These are phyloP conservation scores for Tripterygium wilfordii DNA, from an alignment of 177 flowering plant genomes.

Conservation along the genomic window DNA sequence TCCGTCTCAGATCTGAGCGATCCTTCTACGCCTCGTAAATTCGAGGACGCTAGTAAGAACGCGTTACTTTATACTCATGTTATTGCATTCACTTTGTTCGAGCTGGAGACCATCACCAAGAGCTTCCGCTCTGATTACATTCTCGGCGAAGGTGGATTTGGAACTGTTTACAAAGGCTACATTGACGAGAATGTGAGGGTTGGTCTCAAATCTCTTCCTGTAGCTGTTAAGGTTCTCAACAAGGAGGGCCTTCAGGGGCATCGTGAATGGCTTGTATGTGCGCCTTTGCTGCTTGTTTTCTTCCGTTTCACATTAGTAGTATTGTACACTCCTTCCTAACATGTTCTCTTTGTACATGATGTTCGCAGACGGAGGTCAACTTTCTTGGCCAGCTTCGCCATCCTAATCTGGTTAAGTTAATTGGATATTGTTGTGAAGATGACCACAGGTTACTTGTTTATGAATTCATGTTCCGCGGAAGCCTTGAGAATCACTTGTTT, in stretches of 20 bases:
- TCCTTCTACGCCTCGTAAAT: constrained; percentile 45
- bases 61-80: constrained; percentile 66
- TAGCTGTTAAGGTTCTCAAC: constrained; percentile 97
- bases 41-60: constrained; percentile 71
- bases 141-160: constrained; percentile 97
- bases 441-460: constrained; percentile 94
- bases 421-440: constrained; percentile 98
- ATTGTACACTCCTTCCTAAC: neutral
- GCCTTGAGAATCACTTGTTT: constrained; percentile 95
- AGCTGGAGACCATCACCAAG: constrained; percentile 95
- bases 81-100: constrained; percentile 77
- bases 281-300: neutral
- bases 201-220: constrained; percentile 94
- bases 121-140: constrained; percentile 92
- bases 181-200: constrained; percentile 96
- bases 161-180: constrained; percentile 95
- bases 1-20: constrained; percentile 88
- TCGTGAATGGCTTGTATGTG: constrained; percentile 89
- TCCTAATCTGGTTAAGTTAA: constrained; percentile 93
- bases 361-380: constrained; percentile 78
- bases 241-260: constrained; percentile 99
- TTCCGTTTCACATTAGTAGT: neutral
- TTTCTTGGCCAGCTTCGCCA: constrained; percentile 95
- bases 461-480: constrained; percentile 95
- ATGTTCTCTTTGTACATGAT: neutral